Evolutionary conservation across 768 basidiomycete genomes (phyloP).

Genomic region (Hemileccinum rubropunctum): DNA sequence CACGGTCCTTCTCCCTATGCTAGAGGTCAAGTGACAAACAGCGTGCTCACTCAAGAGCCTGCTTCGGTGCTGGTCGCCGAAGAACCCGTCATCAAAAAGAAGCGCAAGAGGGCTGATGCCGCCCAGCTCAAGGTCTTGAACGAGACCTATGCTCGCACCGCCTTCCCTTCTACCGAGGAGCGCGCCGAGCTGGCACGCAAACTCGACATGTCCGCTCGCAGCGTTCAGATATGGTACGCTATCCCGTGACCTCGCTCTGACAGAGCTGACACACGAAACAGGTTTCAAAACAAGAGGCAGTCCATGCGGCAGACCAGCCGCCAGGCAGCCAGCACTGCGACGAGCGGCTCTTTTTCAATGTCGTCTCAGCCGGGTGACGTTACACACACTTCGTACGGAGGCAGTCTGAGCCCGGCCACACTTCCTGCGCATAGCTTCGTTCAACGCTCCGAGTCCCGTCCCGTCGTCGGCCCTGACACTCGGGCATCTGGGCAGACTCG

Average conservation of each 20-base stretch:
- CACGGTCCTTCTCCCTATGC: constrained; percentile 51
- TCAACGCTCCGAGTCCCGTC: constrained; percentile 41
- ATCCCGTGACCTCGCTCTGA: constrained; percentile 10
- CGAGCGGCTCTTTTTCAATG: constrained; percentile 44
- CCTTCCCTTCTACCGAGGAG: constrained; percentile 87
- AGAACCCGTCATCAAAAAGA: constrained; percentile 80
- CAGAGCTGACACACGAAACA: constrained; percentile 33
- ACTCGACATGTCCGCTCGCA: constrained; percentile 80
- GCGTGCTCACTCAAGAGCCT: constrained; percentile 33
- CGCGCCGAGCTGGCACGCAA: constrained; percentile 71
- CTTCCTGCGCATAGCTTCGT: constrained; percentile 37
- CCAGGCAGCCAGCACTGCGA: constrained; percentile 49
- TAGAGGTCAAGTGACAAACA: constrained; percentile 35
- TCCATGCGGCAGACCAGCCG: constrained; percentile 77
- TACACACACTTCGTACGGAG: constrained; percentile 34
- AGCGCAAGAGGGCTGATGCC: constrained; percentile 82
- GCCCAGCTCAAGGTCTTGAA: constrained; percentile 78
- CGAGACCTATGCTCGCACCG: constrained; percentile 75
- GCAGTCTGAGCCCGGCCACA: constrained; percentile 30
- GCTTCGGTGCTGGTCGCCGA: constrained; percentile 41
- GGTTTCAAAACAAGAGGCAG: constrained; percentile 88
- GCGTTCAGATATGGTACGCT: constrained; percentile 82
- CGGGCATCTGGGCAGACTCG: constrained; percentile 35
- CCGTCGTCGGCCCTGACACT: constrained; percentile 30
- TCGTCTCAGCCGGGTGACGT: constrained; percentile 34